phyloP scores from a whole-genome alignment of 768 basidiomycete genomes.

The Pulveroboletus sp. region DNA sequence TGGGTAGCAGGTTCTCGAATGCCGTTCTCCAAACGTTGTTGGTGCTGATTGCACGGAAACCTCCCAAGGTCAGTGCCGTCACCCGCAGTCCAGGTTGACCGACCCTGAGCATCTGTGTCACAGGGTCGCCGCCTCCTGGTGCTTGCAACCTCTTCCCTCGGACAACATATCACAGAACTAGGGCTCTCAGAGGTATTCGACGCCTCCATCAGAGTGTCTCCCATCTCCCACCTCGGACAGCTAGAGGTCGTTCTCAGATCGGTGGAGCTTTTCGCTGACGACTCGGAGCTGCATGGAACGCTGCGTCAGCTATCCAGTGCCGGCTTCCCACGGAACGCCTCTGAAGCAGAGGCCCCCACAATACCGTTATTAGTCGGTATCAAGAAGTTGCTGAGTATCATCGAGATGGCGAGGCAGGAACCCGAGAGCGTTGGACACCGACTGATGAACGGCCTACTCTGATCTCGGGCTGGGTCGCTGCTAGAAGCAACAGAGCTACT shows the following conservation, averaged over 20 bases:
- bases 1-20: conserved; percentile 97
- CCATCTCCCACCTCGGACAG: conserved; percentile 64
- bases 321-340: conserved; percentile 50
- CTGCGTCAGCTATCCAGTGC: conserved; percentile 68
- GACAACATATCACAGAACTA: conserved; percentile 79
- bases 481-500: neutral
- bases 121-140: conserved; percentile 89
- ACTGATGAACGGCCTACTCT: conserved; percentile 56
- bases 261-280: conserved; percentile 64
- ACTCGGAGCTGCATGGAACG: conserved; percentile 51
- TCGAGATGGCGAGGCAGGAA: conserved; percentile 98
- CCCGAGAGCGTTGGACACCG: conserved; percentile 76
- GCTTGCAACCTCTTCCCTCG: conserved; percentile 88
- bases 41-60: conserved; percentile 81
- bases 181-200: conserved; percentile 90
- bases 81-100: neutral
- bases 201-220: conserved; percentile 77
- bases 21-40: conserved; percentile 85
- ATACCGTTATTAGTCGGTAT: conserved; percentile 75
- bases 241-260: conserved; percentile 77
- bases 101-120: conserved; percentile 7
- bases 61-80: conserved; percentile 72
- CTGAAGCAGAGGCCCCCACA: conserved; percentile 39
- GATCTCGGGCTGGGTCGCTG: conserved; percentile 1
- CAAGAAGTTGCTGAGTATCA: conserved; percentile 84